phyloP scores from a whole-genome alignment of 306 rosid genomes.

The Lathyrus aphaca region DNA sequence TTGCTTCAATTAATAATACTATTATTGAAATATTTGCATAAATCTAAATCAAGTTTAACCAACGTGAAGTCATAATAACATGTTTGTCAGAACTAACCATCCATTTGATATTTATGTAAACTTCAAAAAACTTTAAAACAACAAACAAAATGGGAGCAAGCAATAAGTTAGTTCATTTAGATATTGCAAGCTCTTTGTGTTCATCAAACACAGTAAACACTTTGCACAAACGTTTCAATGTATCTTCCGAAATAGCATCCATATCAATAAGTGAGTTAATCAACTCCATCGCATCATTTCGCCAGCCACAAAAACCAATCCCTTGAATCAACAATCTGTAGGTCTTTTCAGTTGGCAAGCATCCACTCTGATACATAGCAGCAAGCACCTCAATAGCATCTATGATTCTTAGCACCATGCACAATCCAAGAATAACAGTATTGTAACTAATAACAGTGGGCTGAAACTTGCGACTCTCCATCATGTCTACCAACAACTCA shows the following conservation, averaged over 20 bases:
- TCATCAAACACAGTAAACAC: constrained; percentile 63
- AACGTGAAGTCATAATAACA: no score
- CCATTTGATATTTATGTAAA: background rate
- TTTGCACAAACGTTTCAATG: constrained; percentile 48
- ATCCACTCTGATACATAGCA: constrained; percentile 69
- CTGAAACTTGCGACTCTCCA: constrained; percentile 51
- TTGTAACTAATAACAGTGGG: constrained; percentile 77
- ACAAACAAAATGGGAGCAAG: background rate
- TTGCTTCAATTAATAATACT: no score
- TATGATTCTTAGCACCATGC: constrained; percentile 59
- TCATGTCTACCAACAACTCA: constrained; percentile 70
- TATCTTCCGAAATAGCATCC: constrained; percentile 58
- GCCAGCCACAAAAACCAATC: constrained; percentile 81
- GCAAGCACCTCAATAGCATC: constrained; percentile 47
- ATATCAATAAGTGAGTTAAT: constrained; percentile 59
- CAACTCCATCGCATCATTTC: constrained; percentile 69
- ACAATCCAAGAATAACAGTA: constrained; percentile 73
- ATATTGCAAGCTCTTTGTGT: constrained; percentile 60
- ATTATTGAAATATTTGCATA: no score
- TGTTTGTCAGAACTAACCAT: background rate
- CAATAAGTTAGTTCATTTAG: background rate
- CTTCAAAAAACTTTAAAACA: background rate
- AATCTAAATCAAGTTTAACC: no score
- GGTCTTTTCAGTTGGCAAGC: constrained; percentile 72
- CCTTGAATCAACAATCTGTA: constrained; percentile 74